Evolutionary conservation across 1,284 basidiomycete species (phyloP), one percentile per base, ranked within the genome.

Genomic region (Tilletiaria anomala): DNA sequence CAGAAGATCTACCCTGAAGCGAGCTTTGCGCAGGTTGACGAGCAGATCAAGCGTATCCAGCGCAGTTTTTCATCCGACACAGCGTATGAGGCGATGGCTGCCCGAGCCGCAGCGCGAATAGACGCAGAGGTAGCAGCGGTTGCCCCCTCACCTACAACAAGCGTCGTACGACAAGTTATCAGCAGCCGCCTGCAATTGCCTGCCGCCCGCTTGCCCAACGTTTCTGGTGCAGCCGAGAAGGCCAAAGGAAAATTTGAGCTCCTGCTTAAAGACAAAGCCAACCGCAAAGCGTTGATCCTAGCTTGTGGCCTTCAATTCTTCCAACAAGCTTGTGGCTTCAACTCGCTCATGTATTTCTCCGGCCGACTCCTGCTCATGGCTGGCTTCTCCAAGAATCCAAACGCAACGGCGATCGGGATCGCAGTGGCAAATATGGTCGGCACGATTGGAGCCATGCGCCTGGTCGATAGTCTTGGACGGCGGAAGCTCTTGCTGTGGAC

Each of bases 361-460:
- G 43, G 47, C 4, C 47, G 51, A 2, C 39, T 61, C 16, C 41
- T 61, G 20, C 42, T 49, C 29, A 58, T 58, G 49, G 53, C 53
- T 23, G 57, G 57, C 3, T 61, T 61, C 35, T 39, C 39, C 3
- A 37, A 44, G 10, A 61, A 61, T 33, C 59, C 59, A 3, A 60
- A 58, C 19, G 45, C 47, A 8, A 53, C 56, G 10, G 56, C 57
- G 3, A 42, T 58, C 1, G 45, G 47, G 1, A 54, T 61, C 14
- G 57, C 59, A 1, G 21, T 60, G 0, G 53, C 57, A 36, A 61
- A 61, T 44, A 55, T 53, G 23, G 31, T 47, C 1, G 59, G 59
- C 3, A 61, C 59, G 3, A 42, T 44, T 4, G 20, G 55, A 2
- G 54, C 57, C 14, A 45, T 61, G 43, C 35, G 53, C 3, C 51